These are phyloP conservation scores for Acanthamoeba royreba DNA, from an alignment of 208 protist genomes.

Conservation along the genomic window DNA sequence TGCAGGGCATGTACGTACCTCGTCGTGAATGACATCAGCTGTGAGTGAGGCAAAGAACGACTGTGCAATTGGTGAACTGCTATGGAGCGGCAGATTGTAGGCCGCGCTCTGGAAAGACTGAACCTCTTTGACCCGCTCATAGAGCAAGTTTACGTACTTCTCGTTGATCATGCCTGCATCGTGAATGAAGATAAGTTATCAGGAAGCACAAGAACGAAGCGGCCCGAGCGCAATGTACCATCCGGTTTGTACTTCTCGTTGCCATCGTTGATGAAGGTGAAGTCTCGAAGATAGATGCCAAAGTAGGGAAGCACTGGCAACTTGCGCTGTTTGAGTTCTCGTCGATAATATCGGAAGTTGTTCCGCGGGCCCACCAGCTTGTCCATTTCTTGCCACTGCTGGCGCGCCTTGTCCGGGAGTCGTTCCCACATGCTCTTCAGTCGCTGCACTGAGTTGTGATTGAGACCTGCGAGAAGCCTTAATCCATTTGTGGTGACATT, in stretches of 20 bases:
- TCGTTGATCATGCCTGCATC: neutral
- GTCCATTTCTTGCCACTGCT: neutral
- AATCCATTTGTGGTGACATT: no score
- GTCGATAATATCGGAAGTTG: conserved; percentile 4
- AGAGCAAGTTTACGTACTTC: neutral
- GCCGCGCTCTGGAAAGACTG: neutral
- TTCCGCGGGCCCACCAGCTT: neutral
- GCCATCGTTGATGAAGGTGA: conserved; percentile 39
- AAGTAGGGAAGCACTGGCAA: neutral
- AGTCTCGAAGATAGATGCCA: conserved; percentile 2
- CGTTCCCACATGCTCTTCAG: neutral
- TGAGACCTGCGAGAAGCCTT: neutral
- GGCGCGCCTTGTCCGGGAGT: neutral
- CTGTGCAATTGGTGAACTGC: neutral
- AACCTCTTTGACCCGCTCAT: neutral
- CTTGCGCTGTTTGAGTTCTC: conserved; percentile 2
- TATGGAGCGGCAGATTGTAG: neutral
- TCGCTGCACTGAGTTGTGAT: conserved; percentile 24
- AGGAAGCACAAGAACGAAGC: no score
- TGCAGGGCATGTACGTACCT: no score
- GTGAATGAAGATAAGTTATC: no score
- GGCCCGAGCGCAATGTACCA: no score
- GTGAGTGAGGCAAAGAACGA: neutral
- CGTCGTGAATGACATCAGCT: neutral
- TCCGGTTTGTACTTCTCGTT: neutral